These are phyloP conservation scores for Penicillium paxilli DNA, from an alignment of 495 filamentous ascomycete species.

Conservation along the genomic window DNA sequence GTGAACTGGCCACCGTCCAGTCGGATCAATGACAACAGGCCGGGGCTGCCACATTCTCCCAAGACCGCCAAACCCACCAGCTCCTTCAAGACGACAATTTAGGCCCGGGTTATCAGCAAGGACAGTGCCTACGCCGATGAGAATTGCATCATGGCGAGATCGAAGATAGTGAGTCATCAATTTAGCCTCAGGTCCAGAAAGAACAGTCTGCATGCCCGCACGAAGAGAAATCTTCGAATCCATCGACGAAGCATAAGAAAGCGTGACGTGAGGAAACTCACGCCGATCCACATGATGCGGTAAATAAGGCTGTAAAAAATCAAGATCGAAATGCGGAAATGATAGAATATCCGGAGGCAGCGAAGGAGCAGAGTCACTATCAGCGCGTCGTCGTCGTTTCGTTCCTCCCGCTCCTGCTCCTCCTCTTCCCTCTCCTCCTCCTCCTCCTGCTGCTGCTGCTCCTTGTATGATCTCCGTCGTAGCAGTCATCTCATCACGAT, in stretches of 20 bases:
- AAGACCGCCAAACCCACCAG: conserved; percentile 52
- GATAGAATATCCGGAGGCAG: conserved; percentile 43
- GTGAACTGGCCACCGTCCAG: conserved; percentile 63
- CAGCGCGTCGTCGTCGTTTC: conserved; percentile 15
- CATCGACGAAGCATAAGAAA: conserved; percentile 90
- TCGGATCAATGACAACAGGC: conserved; percentile 78
- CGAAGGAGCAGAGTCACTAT: conserved; percentile 17
- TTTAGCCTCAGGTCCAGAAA: conserved; percentile 81
- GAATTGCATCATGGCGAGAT: conserved; percentile 77
- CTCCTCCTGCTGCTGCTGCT: too few species aligned
- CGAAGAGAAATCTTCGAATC: conserved; percentile 75
- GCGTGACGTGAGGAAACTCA: conserved; percentile 58
- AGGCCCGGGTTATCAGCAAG: conserved; percentile 81
- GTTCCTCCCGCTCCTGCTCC: too few species aligned
- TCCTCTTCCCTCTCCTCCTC: too few species aligned
- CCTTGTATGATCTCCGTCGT: too few species aligned
- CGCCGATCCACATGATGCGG: conserved; percentile 33
- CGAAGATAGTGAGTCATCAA: conserved; percentile 91
- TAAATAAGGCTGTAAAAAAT: conserved; percentile 50
- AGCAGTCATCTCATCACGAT: too few species aligned
- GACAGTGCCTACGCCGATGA: conserved; percentile 82
- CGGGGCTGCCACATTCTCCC: conserved; percentile 65
- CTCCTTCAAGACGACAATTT: conserved; percentile 69
- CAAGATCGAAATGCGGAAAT: conserved; percentile 44
- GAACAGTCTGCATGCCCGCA: conserved; percentile 71